phyloP scores from a whole-genome alignment of 305 asterid genomes.

The Solanum chacoense region DNA sequence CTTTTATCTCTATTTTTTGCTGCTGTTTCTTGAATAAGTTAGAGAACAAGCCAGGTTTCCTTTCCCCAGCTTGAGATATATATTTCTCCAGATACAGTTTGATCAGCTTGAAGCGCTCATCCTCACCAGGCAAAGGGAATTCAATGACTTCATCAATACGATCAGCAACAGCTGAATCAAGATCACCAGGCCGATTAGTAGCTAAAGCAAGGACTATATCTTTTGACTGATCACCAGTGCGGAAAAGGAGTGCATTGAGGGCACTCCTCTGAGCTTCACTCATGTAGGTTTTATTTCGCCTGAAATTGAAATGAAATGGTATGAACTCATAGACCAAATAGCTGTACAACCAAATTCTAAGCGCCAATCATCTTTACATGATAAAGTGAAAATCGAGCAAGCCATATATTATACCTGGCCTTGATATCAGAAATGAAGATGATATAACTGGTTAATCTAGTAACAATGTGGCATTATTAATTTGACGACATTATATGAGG shows the following conservation, averaged over 20 bases:
- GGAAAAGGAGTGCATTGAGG: slow-evolving; percentile 82
- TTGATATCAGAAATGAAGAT: background rate
- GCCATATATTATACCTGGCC: background rate
- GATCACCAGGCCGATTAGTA: slow-evolving; percentile 91
- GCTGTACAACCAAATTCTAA: background rate
- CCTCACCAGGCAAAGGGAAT: slow-evolving; percentile 92
- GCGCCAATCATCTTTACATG: background rate
- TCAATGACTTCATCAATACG: slow-evolving; percentile 94
- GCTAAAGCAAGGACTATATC: slow-evolving; percentile 92
- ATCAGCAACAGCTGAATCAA: slow-evolving; percentile 88
- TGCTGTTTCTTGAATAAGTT: slow-evolving; percentile 44
- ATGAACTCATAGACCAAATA: background rate
- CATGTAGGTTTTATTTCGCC: slow-evolving; percentile 94
- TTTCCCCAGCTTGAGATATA: slow-evolving; percentile 66
- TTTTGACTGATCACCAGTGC: slow-evolving; percentile 94
- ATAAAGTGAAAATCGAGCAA: background rate
- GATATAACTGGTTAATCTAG: background rate
- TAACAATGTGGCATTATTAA: background rate
- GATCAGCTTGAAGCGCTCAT: slow-evolving; percentile 71
- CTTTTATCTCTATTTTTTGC: slow-evolving; percentile 61
- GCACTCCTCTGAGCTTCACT: slow-evolving; percentile 99
- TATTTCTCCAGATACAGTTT: slow-evolving; percentile 73
- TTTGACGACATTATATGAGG: background rate
- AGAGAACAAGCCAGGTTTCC: slow-evolving; percentile 54
- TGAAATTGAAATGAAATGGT: slow-evolving; percentile 14